These are phyloP conservation scores for Naegleria gruberi DNA, from an alignment of 208 protist species.

Conservation along the genomic window DNA sequence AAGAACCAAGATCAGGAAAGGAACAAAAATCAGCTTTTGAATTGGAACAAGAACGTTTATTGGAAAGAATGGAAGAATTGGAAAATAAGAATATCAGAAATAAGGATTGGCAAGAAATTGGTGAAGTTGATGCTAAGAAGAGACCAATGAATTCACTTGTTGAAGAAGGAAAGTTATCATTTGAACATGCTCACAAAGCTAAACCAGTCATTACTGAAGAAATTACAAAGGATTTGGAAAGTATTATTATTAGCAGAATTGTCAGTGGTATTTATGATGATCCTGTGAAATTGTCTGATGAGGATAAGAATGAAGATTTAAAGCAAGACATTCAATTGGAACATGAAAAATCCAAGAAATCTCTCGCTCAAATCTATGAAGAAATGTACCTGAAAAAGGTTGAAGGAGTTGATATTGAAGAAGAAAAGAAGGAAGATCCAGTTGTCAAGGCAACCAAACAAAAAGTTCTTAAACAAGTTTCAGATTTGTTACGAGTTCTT, in stretches of 20 bases:
- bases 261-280: not conserved
- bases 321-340: not conserved
- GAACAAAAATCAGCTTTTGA: not conserved
- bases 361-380: slow-evolving; percentile 13
- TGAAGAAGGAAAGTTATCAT: not conserved
- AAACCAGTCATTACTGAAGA: slow-evolving; percentile 16
- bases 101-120: slow-evolving; percentile 11
- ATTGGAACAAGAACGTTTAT: not conserved
- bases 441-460: not conserved
- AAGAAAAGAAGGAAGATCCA: not conserved
- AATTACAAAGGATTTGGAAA: not conserved
- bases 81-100: not conserved
- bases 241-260: slow-evolving; percentile 11
- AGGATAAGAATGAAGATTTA: not conserved
- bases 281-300: not conserved
- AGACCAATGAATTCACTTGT: not conserved
- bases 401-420: not conserved
- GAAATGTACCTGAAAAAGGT: slow-evolving; percentile 19
- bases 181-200: not conserved
- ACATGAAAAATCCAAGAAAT: slow-evolving; percentile 13
- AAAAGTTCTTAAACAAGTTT: not conserved
- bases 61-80: not conserved
- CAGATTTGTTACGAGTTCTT: not conserved
- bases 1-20: not conserved
- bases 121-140: not conserved